phyloP scores from a whole-genome alignment of 2,329 filamentous ascomycete species.

The Beauveria asiatica region DNA sequence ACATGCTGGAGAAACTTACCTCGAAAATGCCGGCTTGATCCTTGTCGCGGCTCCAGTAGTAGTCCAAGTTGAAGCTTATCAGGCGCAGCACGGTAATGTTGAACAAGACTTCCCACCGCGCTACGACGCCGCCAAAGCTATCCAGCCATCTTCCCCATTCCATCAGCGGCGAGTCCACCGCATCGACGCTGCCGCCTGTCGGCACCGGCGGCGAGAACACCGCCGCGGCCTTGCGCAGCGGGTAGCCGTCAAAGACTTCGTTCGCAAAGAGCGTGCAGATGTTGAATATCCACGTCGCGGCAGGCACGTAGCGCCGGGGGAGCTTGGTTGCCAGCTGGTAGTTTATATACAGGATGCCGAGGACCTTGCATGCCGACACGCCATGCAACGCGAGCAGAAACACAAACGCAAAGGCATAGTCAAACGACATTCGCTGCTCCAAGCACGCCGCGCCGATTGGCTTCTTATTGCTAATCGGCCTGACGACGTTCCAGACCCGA shows the following conservation, averaged over 20 bases:
- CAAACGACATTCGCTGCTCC: conserved; percentile 68
- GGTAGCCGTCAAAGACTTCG: conserved; percentile 74
- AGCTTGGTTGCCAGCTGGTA: conserved; percentile 68
- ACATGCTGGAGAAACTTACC: conserved; percentile 45
- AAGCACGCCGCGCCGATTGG: conserved; percentile 48
- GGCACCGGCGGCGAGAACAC: conserved; percentile 33
- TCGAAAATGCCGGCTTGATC: conserved; percentile 61
- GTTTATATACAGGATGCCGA: conserved; percentile 73
- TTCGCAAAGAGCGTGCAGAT: conserved; percentile 81
- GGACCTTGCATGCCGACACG: conserved; percentile 73
- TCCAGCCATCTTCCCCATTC: conserved; percentile 68
- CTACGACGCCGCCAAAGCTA: conserved; percentile 70
- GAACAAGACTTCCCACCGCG: conserved; percentile 94
- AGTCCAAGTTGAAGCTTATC: conserved; percentile 95
- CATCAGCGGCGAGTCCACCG: conserved; percentile 31
- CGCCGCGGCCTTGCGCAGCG: conserved; percentile 52
- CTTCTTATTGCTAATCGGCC: conserved; percentile 22
- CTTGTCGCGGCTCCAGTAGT: conserved; percentile 79
- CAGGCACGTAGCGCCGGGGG: conserved; percentile 62
- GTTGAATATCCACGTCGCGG: conserved; percentile 83
- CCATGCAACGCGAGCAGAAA: conserved; percentile 79
- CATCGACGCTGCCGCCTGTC: conserved; percentile 24
- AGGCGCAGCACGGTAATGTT: conserved; percentile 88
- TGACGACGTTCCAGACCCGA: conserved; percentile 56
- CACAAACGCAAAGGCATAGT: conserved; percentile 69